Evolutionary conservation across 164 flowering plant species (phyloP).

Genomic region (Umbellularia californica): DNA sequence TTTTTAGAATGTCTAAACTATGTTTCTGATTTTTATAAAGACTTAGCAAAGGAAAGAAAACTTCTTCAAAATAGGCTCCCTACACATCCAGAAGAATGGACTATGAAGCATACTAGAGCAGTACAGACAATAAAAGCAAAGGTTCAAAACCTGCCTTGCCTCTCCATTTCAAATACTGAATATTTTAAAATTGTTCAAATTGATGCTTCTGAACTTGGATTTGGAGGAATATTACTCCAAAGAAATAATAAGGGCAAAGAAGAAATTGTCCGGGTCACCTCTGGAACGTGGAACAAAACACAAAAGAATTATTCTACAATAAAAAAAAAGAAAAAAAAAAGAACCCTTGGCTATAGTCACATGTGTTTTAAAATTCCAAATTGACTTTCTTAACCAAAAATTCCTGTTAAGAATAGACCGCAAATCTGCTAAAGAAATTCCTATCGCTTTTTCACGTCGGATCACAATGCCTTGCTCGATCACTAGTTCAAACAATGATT

Average conservation of each 20-base stretch:
- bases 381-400: neutral
- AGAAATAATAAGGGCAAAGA: neutral
- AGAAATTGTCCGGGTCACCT: too few relatives aligned
- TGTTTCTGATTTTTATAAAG: neutral
- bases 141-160: neutral
- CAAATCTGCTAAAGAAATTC: neutral
- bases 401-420: neutral
- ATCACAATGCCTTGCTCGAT: too few relatives aligned
- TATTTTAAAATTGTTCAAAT: neutral
- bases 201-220: neutral
- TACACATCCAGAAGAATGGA: neutral
- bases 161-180: neutral
- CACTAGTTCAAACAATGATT: too few relatives aligned
- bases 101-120: neutral
- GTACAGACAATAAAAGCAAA: neutral
- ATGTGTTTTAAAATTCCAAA: neutral
- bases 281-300: neutral
- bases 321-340: too few relatives aligned
- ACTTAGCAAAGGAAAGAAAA: neutral
- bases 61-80: neutral
- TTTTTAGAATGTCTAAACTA: neutral
- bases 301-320: neutral
- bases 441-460: neutral
- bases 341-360: neutral
- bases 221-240: neutral